These are phyloP conservation scores for Gyrodon lividus DNA, from an alignment of 768 basidiomycete species.

Conservation along the genomic window DNA sequence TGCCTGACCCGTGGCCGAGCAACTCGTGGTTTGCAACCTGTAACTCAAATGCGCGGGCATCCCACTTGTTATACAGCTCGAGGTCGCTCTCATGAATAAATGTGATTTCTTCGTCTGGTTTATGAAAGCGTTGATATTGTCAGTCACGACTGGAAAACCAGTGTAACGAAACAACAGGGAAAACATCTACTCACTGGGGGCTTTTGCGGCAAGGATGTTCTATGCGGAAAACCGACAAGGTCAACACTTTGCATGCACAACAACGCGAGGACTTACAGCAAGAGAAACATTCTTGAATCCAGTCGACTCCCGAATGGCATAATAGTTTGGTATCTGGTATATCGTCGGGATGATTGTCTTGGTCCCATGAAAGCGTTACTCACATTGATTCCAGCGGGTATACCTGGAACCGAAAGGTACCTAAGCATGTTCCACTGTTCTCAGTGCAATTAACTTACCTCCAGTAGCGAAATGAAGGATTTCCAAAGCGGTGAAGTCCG, in stretches of 20 bases:
- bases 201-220: constrained; percentile 88
- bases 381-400: constrained; percentile 85
- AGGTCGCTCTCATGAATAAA: constrained; percentile 82
- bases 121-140: background rate
- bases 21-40: constrained; percentile 92
- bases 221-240: constrained; percentile 23
- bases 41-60: constrained; percentile 75
- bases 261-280: constrained; percentile 46
- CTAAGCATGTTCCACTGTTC: background rate
- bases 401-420: constrained; percentile 42
- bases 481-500: constrained; percentile 86
- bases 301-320: constrained; percentile 73
- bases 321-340: constrained; percentile 77
- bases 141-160: background rate
- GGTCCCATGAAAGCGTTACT: constrained; percentile 14
- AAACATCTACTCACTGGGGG: constrained; percentile 53
- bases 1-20: constrained; percentile 83
- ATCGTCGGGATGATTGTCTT: constrained; percentile 1
- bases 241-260: background rate
- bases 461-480: constrained; percentile 82
- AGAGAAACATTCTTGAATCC: constrained; percentile 92
- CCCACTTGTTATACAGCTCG: constrained; percentile 74
- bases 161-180: background rate
- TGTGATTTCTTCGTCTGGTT: constrained; percentile 68
- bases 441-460: constrained; percentile 41